Evolutionary conservation across 2,329 filamentous ascomycete genomes (phyloP).

Genomic region (Aaosphaeria arxii): DNA sequence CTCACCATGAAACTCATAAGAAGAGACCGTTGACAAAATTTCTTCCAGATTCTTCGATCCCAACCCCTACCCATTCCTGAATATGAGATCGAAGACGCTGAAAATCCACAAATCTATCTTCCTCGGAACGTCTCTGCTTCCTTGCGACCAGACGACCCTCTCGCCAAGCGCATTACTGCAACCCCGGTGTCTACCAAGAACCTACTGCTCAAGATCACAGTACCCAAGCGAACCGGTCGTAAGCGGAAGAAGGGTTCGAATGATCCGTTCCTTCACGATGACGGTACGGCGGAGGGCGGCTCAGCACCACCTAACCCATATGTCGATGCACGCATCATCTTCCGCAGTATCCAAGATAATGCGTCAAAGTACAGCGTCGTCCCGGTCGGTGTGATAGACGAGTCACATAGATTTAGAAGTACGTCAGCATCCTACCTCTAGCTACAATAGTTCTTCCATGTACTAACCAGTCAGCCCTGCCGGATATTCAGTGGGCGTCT

Average conservation of each 20-base stretch:
- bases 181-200: conserved; percentile 76
- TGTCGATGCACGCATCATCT: conserved; percentile 42
- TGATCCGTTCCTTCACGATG: conserved; percentile 52
- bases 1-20: not conserved
- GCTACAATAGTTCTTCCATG: not conserved
- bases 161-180: conserved; percentile 75
- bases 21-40: not conserved
- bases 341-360: conserved; percentile 69
- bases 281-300: conserved; percentile 22
- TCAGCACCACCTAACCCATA: not conserved
- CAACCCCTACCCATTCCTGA: conserved; percentile 3
- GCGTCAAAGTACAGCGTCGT: conserved; percentile 64
- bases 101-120: conserved; percentile 27
- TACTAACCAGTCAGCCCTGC: conserved; percentile 53
- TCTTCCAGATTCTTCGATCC: conserved; percentile 22
- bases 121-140: conserved; percentile 63
- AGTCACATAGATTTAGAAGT: conserved; percentile 84
- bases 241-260: conserved; percentile 78
- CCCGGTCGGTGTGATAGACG: conserved; percentile 68
- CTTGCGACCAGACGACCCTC: conserved; percentile 74
- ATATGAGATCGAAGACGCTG: conserved; percentile 7
- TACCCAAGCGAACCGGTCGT: conserved; percentile 82
- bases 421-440: conserved; percentile 10
- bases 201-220: conserved; percentile 78
- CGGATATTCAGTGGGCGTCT: conserved; percentile 83